Conservation (phyloP, 805 yeast genomes). For the Nakazawaea molendinolei region DNA sequence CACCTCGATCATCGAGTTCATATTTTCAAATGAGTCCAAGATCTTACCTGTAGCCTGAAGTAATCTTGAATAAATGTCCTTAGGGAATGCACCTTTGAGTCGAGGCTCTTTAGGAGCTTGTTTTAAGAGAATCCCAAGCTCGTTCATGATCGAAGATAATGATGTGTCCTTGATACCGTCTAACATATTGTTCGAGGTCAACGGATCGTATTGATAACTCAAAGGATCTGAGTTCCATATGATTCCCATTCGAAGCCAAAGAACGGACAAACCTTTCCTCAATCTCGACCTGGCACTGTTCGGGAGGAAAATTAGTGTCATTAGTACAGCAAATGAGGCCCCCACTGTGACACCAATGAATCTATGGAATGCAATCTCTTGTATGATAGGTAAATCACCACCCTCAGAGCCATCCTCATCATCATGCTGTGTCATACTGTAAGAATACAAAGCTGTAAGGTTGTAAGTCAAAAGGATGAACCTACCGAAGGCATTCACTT, state of each 20-base stretch:
- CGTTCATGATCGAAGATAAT: constrained; percentile 46
- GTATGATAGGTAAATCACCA: constrained; percentile 59
- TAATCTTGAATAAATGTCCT: constrained; percentile 40
- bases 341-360: constrained; percentile 69
- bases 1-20: constrained; percentile 60
- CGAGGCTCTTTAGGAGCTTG: constrained; percentile 76
- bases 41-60: constrained; percentile 54
- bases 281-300: constrained; percentile 68
- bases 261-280: constrained; percentile 54
- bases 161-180: constrained; percentile 38
- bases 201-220: constrained; percentile 29
- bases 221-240: constrained; percentile 76
- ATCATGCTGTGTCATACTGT: constrained; percentile 55
- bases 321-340: constrained; percentile 66
- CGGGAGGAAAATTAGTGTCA: constrained; percentile 64
- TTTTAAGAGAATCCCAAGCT: constrained; percentile 50
- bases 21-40: constrained; percentile 68
- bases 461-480: constrained; percentile 73
- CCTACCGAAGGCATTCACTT: constrained; percentile 56
- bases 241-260: constrained; percentile 78
- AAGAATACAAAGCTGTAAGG: constrained; percentile 70
- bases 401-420: constrained; percentile 59
- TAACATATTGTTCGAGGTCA: constrained; percentile 20
- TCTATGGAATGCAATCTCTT: constrained; percentile 73
- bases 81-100: constrained; percentile 67